Evolutionary conservation across 1,284 basidiomycete genomes (phyloP), one percentile per base, ranked within the genome.

Genomic region (Fomes fomentarius): DNA sequence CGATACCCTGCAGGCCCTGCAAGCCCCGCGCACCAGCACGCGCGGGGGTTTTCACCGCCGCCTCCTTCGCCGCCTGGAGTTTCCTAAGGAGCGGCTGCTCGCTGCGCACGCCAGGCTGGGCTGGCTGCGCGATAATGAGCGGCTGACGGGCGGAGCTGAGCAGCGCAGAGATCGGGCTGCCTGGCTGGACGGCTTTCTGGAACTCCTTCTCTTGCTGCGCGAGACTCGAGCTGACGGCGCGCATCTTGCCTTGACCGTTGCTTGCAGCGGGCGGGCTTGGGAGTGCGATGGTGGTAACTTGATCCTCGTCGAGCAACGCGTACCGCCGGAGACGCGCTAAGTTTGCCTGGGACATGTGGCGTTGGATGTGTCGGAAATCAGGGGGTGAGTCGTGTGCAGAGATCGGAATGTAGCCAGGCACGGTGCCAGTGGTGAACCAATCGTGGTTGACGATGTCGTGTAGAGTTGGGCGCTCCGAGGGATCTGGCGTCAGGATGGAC

Each of bases 161-260:
- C 48, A 99, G 77, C 5, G 93, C 93, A 19, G 93, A 94, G 57
- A 99, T 96, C 0, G 97, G 96, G 61, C 89, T 93, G 47, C 93
- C 94, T 4, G 96, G 97, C 68, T 96, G 92, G 3, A 98, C 92
- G 2, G 95, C 97, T 64, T 91, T 89, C 75, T 94, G 88, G 84
- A 97, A 96, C 71, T 98, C 96, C 66, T 91, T 87, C 81, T 99
- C 96, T 70, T 96, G 93, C 65, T 94, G 90, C 5, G 88, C 84
- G 58, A 92, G 86, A 47, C 77, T 87, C 6, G 80, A 81, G 2
- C 79, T 82, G 34, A 78, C 75, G 21, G 74, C 78, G 64, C 75
- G 77, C 37, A 64, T 62, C 56, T 67, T 68, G 65, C 66, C 15
- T 66, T 40, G 24, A 58, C 37, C 58, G n/a, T 47, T 55, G 11